Evolutionary conservation across 495 filamentous ascomycete species (phyloP), one percentile per base, ranked within the genome.

Genomic region (Jackrogersella minutella): DNA sequence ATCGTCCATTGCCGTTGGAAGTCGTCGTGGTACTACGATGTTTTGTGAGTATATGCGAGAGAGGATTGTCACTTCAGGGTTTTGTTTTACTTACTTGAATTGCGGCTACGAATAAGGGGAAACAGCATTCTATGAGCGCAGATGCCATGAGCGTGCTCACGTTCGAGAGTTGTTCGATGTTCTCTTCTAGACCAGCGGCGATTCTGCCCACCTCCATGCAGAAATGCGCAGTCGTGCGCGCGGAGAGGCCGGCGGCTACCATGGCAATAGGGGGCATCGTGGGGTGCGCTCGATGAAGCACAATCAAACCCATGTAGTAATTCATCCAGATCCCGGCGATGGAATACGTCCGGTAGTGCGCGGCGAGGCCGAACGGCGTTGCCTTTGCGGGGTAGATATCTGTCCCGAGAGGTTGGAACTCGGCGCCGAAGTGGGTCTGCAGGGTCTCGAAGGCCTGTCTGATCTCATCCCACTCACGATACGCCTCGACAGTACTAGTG

Each of bases 191-290:
- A 1, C 92, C 95, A 0, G 92, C 92, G 5, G 86, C 84, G 47
- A 97, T 93, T 5, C 89, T 85, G 33, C 93, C 94, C 30, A 97
- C 87, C 58, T 87, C 85, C 64, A 88, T 86, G 2, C 93, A 91
- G 73, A 85, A 89, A 0, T 72, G 73, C 7, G 83, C 85, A 2
- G 95, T 97, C 49, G 87, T 82, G 2, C 78, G 76, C 0, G 92
- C 90, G 6, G 87, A 85, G 33, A 95, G 82, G 9, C 86, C 88
- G 0, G 91, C 90, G 5, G 93, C 91, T 37, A 91, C 82, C 87
- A 96, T 94, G 55, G 93, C 88, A n/a, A 92, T 85, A 0, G 94
- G 92, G 4, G 93, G 95, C 93, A 97, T 97, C 1, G 83, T 86
- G 0, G 95, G 95, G 64, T 97, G 93, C 0, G 89, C 78, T 33